Conservation (phyloP, 179 eudicot genomes). For the Patellifolia procumbens region DNA sequence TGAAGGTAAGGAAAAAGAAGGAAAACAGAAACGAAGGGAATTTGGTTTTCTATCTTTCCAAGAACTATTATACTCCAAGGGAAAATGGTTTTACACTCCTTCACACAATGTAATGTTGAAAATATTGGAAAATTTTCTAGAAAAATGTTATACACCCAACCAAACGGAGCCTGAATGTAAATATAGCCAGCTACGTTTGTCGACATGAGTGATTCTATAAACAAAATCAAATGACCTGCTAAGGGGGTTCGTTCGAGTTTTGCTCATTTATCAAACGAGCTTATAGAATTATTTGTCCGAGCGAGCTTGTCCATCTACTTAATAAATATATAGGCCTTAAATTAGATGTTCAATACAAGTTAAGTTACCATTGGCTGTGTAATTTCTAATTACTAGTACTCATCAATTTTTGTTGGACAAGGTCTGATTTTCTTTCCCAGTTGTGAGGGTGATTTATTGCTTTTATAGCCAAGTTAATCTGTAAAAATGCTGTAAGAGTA, state of each 20-base stretch:
- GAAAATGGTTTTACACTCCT: too few relatives aligned
- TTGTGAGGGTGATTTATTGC: conserved; percentile 2
- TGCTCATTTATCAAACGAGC: not conserved
- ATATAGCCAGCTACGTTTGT: not conserved
- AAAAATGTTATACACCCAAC: not conserved
- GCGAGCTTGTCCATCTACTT: not conserved
- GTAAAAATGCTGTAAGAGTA: conserved; percentile 22
- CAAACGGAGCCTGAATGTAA: too few relatives aligned
- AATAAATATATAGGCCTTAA: not conserved
- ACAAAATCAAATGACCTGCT: too few relatives aligned
- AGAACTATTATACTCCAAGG: too few relatives aligned
- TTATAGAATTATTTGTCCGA: not conserved
- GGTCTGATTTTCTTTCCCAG: conserved; percentile 5
- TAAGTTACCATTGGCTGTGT: not conserved
- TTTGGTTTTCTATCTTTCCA: too few relatives aligned
- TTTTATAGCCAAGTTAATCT: conserved; percentile 9
- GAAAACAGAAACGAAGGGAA: too few relatives aligned
- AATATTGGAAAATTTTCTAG: too few relatives aligned
- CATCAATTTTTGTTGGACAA: not conserved
- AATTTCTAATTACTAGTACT: not conserved
- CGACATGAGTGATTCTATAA: not conserved
- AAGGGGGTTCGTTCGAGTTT: too few relatives aligned
- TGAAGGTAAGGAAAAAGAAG: too few relatives aligned
- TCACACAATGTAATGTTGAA: too few relatives aligned
- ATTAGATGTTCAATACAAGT: not conserved